These are phyloP conservation scores for Apiospora malaysiana DNA, from an alignment of 2,329 filamentous ascomycete genomes.

Conservation along the genomic window DNA sequence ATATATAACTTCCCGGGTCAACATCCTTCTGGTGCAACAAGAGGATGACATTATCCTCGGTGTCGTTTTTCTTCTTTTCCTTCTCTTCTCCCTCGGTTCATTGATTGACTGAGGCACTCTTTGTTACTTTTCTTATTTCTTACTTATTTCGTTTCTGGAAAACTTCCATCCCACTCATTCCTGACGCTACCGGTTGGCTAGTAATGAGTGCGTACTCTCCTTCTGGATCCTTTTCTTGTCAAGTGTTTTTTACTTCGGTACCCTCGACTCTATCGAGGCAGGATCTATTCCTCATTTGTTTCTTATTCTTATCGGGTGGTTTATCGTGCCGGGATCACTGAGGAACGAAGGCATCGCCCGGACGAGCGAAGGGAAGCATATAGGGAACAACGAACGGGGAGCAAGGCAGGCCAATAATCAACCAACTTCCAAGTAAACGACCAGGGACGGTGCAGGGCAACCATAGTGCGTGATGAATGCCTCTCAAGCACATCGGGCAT, in stretches of 20 bases:
- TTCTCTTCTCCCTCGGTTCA: background rate
- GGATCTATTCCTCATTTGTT: background rate
- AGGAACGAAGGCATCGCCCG: background rate
- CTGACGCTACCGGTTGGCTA: conserved; percentile 10
- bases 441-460: background rate
- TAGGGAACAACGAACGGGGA: background rate
- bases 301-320: conserved; percentile 2
- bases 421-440: background rate
- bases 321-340: background rate
- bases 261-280: conserved; percentile 12
- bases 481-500: conserved; percentile 2
- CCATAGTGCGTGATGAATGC: background rate
- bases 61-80: background rate
- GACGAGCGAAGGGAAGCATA: too few relatives aligned
- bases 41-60: background rate
- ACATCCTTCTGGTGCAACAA: background rate
- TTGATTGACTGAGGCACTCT: background rate
- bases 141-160: background rate
- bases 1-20: conserved; percentile 1
- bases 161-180: background rate
- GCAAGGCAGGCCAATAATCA: background rate
- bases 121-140: background rate
- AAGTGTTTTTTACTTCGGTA: background rate
- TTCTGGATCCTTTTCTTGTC: background rate
- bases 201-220: background rate